These are phyloP conservation scores for Leccinum arenicola DNA, from an alignment of 768 basidiomycete species.

Conservation along the genomic window DNA sequence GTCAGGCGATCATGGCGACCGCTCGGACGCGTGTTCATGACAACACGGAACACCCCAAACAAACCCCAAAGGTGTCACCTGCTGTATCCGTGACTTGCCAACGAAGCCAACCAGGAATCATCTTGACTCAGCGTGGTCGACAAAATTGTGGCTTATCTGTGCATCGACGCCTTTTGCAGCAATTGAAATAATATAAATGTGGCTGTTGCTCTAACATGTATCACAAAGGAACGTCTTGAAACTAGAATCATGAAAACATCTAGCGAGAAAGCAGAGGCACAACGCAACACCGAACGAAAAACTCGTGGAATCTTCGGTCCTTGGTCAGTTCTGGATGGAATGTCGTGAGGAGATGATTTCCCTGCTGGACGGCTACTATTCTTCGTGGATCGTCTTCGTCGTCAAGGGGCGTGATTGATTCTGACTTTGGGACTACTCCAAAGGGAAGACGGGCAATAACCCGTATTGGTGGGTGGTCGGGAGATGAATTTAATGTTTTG, in stretches of 20 bases:
- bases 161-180: not conserved
- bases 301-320: slow-evolving; percentile 89
- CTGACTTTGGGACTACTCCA: slow-evolving; percentile 42
- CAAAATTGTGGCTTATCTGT: not conserved
- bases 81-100: too few relatives aligned
- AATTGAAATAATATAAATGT: not conserved
- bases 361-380: slow-evolving; percentile 84
- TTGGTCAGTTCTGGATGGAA: slow-evolving; percentile 94
- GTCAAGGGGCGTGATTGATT: slow-evolving; percentile 35
- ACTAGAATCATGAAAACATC: not conserved
- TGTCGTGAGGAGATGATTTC: slow-evolving; percentile 78
- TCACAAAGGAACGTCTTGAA: not conserved
- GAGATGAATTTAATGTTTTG: slow-evolving; percentile 43
- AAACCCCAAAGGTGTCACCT: too few relatives aligned
- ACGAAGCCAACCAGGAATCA: too few relatives aligned
- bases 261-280: slow-evolving; percentile 27
- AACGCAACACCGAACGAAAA: slow-evolving; percentile 79
- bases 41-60: not conserved
- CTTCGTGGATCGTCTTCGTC: slow-evolving; percentile 55
- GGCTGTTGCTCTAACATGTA: not conserved
- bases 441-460: slow-evolving; percentile 69
- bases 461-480: slow-evolving; percentile 57
- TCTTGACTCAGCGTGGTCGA: not conserved
- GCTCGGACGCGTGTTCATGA: not conserved
- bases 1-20: not conserved